Conservation (phyloP, 345 rosid species). For the Populus simonii region DNA sequence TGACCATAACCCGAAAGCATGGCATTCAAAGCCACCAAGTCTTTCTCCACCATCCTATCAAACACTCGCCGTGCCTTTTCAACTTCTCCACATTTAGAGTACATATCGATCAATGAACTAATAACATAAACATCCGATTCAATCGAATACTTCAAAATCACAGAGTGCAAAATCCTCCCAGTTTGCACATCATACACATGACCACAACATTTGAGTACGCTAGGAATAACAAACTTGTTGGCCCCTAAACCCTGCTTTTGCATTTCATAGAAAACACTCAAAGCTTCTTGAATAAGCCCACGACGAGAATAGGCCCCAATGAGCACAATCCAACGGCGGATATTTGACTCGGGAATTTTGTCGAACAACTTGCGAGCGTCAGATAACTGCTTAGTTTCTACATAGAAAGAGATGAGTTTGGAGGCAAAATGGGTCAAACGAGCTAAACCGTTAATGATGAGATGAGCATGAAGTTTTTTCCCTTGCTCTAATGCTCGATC, state of each 20-base stretch:
- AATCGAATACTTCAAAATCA: constrained; percentile 44
- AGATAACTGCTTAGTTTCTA: constrained; percentile 31
- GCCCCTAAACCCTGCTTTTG: constrained; percentile 36
- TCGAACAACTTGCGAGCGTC: constrained; percentile 70
- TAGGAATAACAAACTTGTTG: constrained; percentile 61
- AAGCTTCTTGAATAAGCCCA: constrained; percentile 54
- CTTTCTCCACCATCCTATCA: constrained; percentile 45
- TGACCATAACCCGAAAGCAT: constrained; percentile 69
- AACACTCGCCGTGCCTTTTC: constrained; percentile 49
- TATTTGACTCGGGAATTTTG: constrained; percentile 48
- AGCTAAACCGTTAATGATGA: constrained; percentile 43
- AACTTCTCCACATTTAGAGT: constrained; percentile 54
- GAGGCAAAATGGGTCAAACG: constrained; percentile 37
- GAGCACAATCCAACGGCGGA: constrained; percentile 48
- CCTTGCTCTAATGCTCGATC: constrained; percentile 39
- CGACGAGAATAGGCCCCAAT: constrained; percentile 53
- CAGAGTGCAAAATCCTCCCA: constrained; percentile 56
- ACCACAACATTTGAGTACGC: constrained; percentile 69
- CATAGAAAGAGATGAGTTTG: constrained; percentile 52
- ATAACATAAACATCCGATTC: constrained; percentile 53
- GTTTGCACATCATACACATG: constrained; percentile 42
- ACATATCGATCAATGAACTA: constrained; percentile 76
- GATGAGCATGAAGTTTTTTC: constrained; percentile 52
- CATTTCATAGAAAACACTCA: constrained; percentile 50
- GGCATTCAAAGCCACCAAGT: constrained; percentile 66